Percentiles rank a stretch among this genome's conserved stretches.
Evolutionary conservation across 495 filamentous ascomycete genomes (phyloP).

Genomic region (Achaetomiella virescens): DNA sequence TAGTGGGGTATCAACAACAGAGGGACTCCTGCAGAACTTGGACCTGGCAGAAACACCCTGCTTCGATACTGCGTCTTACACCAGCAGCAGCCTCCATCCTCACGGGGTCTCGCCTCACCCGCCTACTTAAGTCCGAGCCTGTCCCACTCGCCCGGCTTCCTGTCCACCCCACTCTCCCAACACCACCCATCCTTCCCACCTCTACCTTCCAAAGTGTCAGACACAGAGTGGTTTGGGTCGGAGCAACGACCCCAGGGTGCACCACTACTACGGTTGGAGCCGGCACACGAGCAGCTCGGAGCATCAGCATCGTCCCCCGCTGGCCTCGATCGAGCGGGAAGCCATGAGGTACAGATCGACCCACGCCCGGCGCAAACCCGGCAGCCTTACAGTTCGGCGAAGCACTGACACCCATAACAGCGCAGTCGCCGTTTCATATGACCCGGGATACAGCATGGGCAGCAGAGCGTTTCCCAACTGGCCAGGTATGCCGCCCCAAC

Average conservation of each 20-base stretch:
- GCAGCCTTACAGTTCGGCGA: background rate
- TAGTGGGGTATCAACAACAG: conserved; percentile 33
- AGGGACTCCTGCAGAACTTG: conserved; percentile 30
- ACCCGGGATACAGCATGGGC: conserved; percentile 41
- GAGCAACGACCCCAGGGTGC: conserved; percentile 26
- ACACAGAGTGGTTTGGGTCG: conserved; percentile 29
- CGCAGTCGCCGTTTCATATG: conserved; percentile 42
- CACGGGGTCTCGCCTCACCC: conserved; percentile 23
- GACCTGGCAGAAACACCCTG: conserved; percentile 27
- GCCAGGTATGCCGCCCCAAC: conserved; percentile 28
- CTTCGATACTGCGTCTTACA: conserved; percentile 25
- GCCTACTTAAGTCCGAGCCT: conserved; percentile 25
- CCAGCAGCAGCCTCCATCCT: conserved; percentile 26
- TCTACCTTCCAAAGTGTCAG: conserved; percentile 21
- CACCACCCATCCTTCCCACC: conserved; percentile 26
- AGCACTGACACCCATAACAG: conserved; percentile 24
- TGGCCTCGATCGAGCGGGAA: conserved; percentile 22
- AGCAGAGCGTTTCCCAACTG: conserved; percentile 39
- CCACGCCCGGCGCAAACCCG: background rate
- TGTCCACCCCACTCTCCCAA: conserved; percentile 22
- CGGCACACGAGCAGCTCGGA: conserved; percentile 25
- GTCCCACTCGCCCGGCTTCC: conserved; percentile 21
- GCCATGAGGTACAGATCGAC: conserved; percentile 37
- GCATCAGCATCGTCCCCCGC: conserved; percentile 25
- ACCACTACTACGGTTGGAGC: conserved; percentile 33